Base-by-base conservation (phyloP, 83 land plant genomes). In the Picea engelmannii region DNA sequence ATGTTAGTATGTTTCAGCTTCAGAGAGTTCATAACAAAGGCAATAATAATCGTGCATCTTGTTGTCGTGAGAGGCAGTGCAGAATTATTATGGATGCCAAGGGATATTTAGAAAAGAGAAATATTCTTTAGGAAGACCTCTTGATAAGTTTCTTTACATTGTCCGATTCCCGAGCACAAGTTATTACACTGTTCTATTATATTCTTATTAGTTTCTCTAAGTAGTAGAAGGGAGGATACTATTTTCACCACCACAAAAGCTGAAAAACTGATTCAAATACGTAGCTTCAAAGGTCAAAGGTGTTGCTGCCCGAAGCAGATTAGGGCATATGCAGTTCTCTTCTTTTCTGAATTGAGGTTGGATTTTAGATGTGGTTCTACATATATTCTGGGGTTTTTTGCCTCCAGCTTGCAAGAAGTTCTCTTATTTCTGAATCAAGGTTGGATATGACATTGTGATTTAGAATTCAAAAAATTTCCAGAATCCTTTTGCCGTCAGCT, bases 391-490 rank as follows among this genome's bases (percentile, higher is more conserved):
- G 44, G 42, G 23, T 16, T 20, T 71, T 42, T 71, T 20, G 1
- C 76, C n/a, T 73, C 25, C 25, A 44, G 24, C 6, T 3, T 47
- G 55, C 38, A 20, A n/a, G 12, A 44, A 15, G 55, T 44, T 18
- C 12, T 73, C 23, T 71, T 71, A 44, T 44, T 73, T 71, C 76
- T 44, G 76, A 44, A 44, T 4, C 38, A 52, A 44, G 76, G 76
- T n/a, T 44, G 58, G 58, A 73, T 52, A 44, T 44, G 8, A n/a
- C 47, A n/a, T 44, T 73, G 24, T 42, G 55, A n/a, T 44, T 23
- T 40, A n/a, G 52, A 71, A 20, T 42, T 70, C 21, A 9, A 40
- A 9, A 42, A 4, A 3, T 55, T 71, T 71, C 24, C 73, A 42
- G n/a, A 69, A 38, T 71, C 21, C 12, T 71, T 6, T 2, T 71